Base-by-base conservation (phyloP, 306 rosid species). In the Malus asiatica region DNA sequence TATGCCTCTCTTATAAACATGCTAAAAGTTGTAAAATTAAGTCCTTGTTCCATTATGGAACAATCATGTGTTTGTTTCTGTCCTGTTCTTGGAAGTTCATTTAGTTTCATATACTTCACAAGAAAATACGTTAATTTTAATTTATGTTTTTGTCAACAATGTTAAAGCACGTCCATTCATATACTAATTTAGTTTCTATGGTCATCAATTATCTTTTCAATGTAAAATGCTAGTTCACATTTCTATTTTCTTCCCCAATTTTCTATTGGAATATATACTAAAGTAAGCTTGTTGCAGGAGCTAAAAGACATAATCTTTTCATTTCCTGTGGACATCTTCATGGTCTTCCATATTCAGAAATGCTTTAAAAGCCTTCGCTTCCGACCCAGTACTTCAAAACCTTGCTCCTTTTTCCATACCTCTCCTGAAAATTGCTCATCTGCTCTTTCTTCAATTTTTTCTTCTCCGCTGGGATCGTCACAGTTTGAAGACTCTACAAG, bases 401-500 rank as follows among this genome's bases (percentile, higher is more conserved):
- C 78, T 46, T 61, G 62, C 45, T 72, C 72, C 55, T 38, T 73
- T 68, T 71, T 79, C 45, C 66, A 62, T 58, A 80, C 72, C 55
- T 79, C 60, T 66, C 60, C 77, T 68, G 74, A 52, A 63, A 25
- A 58, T 48, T 76, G 40, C 19, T 76, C 58, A 71, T 53, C 5
- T 11, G 73, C 77, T 38, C 66, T 80, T 4, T 57, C 78, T 4
- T 57, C 78, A 55, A 64, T 46, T 35, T 78, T 32, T 9, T 66
- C 76, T 71, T 81, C 84, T 59, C 78, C 73, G 1, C 13, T 69
- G 48, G 72, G 71, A 53, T 77, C 77, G 38, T 71, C 72, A 44
- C 87, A 70, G 57, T 67, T 62, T 76, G 84, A 85, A 76, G 77
- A 48, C 70, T 58, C 73, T 30, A 33, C 20, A 14, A 81, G 72